Evolutionary conservation across 768 basidiomycete genomes (phyloP), one percentile per base, ranked within the genome.

Genomic region (Pleurotus citrinopileatus): DNA sequence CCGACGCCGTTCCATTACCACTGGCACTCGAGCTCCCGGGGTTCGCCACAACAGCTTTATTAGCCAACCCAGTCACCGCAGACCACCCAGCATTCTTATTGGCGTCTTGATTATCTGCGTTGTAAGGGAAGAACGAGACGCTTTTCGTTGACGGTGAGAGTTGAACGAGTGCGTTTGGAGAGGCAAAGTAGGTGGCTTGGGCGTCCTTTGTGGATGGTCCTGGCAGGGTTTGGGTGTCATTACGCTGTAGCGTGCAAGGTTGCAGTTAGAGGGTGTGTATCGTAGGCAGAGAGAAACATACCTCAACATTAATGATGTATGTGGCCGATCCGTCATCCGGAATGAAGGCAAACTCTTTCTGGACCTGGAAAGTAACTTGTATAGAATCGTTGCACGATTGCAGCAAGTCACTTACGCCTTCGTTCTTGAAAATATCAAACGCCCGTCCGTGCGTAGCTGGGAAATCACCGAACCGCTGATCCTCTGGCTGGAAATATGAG

Each of bases 401-500:
- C 6, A 46, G 6, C 28, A 29, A 5, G 27, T 40, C 36, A 60
- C 79, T 54, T 63, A 81, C 83, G 38, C 73, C 76, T 48, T 60
- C 59, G 1, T 62, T 61, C 55, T 78, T 72, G 74, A 88, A 89
- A 69, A 90, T 79, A 19, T 82, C 84, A 4, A 84, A 67, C 2
- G 84, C 77, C 64, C 82, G 75, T 15, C 89, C 89, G 57, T 83
- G 78, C 3, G 71, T 69, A 27, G 80, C 77, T 28, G 89, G 88
- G 78, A 89, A 85, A 3, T 75, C 44, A 36, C 71, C 61, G 27
- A 57, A 59, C 13, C 40, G n/a, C 62, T 89, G 84, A 4, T 83
- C 58, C 8, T 75, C 68, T 8, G 90, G 84, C 67, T 95, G 93
- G 81, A 89, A 88, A 75, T 74, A 89, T 20, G 87, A 80, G 68